A percentile compares a stretch with the other conserved stretches of the same genome.
Evolutionary conservation across 1,139 yeast species (phyloP).

Genomic region (Nadsonia starkeyi-henricii): DNA sequence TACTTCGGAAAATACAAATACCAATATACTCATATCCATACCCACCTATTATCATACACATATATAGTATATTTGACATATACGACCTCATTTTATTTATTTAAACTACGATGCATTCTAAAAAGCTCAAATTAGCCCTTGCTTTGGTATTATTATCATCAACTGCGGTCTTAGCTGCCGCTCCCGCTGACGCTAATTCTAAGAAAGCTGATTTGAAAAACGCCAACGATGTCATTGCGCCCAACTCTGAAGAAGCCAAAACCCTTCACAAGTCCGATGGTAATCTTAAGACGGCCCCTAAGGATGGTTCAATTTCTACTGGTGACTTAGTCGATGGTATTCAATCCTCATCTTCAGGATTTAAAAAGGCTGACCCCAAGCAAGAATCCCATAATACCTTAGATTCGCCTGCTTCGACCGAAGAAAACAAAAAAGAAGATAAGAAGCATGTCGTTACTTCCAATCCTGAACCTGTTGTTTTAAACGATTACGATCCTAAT

Average conservation of each 20-base stretch:
- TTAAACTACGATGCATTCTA: neutral
- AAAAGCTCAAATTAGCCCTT: neutral
- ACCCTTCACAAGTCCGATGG: conserved; percentile 16
- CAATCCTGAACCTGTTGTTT: conserved; percentile 22
- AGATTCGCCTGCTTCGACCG: conserved; percentile 15
- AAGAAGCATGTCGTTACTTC: conserved; percentile 12
- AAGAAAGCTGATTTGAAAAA: neutral
- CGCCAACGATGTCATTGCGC: neutral
- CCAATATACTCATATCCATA: too few relatives aligned
- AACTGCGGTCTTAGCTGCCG: neutral
- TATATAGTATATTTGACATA: too few relatives aligned
- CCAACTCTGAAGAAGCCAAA: neutral
- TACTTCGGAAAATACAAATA: too few relatives aligned
- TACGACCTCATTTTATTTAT: too few relatives aligned
- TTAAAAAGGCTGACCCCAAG: conserved; percentile 20
- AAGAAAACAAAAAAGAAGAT: conserved; percentile 9
- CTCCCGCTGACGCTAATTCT: neutral
- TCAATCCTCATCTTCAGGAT: conserved; percentile 15
- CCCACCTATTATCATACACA: too few relatives aligned
- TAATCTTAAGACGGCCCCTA: conserved; percentile 25
- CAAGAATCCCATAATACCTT: conserved; percentile 16
- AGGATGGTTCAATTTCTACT: conserved; percentile 20
- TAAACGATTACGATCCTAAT: conserved; percentile 27
- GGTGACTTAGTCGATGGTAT: conserved; percentile 17
- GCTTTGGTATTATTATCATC: neutral